Evolutionary conservation across 306 rosid species (phyloP).

Genomic region (Sesbania bispinosa): DNA sequence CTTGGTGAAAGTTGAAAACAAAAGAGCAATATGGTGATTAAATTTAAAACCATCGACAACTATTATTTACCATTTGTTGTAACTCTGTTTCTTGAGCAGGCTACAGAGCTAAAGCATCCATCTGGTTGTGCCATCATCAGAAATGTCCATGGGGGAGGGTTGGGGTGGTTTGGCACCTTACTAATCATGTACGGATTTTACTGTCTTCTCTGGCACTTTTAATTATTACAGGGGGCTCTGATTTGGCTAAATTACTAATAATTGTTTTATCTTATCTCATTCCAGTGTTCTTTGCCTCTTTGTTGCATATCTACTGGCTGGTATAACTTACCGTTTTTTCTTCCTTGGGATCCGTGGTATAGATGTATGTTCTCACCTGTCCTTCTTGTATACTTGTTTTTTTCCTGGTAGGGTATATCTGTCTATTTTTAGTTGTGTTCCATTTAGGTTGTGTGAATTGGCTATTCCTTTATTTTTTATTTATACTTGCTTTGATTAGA

Average conservation of each 20-base stretch:
- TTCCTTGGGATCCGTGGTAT: constrained; percentile 62
- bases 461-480: constrained; percentile 12
- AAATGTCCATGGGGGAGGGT: constrained; percentile 52
- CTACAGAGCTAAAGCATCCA: constrained; percentile 77
- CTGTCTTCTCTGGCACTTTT: neutral
- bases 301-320: constrained; percentile 70
- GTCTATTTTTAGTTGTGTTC: neutral
- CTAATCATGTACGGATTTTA: constrained; percentile 46
- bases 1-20: neutral
- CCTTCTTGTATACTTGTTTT: constrained; percentile 8
- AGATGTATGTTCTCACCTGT: constrained; percentile 55
- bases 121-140: constrained; percentile 78
- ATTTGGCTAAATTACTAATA: constrained; percentile 16
- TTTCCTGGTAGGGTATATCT: neutral
- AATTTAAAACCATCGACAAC: neutral
- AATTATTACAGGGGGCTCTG: constrained; percentile 5
- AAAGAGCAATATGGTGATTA: neutral
- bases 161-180: constrained; percentile 82
- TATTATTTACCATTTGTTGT: neutral
- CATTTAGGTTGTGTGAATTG: constrained; percentile 11
- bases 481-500: neutral
- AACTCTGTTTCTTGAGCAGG: constrained; percentile 49
- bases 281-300: constrained; percentile 73
- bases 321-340: constrained; percentile 63
- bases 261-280: constrained; percentile 29